Evolutionary conservation across 306 rosid species (phyloP).

Genomic region (Phaseolus lunatus): DNA sequence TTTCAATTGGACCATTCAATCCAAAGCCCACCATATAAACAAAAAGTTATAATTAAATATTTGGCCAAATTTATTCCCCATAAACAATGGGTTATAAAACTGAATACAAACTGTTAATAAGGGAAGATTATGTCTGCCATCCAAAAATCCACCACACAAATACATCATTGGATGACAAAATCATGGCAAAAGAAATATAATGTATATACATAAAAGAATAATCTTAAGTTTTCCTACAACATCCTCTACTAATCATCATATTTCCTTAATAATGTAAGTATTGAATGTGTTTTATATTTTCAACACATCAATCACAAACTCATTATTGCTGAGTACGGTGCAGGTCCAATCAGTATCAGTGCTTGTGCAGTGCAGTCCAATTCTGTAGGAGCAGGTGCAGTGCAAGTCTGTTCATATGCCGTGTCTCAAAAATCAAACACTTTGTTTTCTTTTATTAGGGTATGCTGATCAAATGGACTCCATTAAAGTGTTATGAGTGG

Average conservation of each 20-base stretch:
- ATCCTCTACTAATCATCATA: neutral
- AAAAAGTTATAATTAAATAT: neutral
- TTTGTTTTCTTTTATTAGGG: neutral
- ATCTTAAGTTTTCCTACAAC: neutral
- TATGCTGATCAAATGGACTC: neutral
- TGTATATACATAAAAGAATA: neutral
- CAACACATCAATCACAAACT: neutral
- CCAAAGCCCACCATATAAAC: neutral
- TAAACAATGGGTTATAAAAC: neutral
- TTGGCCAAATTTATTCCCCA: neutral
- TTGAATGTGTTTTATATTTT: neutral
- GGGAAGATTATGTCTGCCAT: neutral
- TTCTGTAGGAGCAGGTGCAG: neutral
- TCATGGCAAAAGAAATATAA: neutral
- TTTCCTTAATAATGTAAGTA: neutral
- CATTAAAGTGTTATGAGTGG: neutral
- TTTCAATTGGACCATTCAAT: constrained; percentile 13
- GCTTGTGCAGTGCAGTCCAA: neutral
- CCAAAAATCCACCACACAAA: neutral
- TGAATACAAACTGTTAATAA: neutral
- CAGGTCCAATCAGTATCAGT: neutral
- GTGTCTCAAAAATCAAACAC: neutral
- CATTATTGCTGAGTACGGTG: neutral
- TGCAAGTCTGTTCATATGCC: neutral
- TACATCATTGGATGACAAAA: neutral